Conservation (phyloP, 1,284 basidiomycete species). For the Xanthoconium separans region DNA sequence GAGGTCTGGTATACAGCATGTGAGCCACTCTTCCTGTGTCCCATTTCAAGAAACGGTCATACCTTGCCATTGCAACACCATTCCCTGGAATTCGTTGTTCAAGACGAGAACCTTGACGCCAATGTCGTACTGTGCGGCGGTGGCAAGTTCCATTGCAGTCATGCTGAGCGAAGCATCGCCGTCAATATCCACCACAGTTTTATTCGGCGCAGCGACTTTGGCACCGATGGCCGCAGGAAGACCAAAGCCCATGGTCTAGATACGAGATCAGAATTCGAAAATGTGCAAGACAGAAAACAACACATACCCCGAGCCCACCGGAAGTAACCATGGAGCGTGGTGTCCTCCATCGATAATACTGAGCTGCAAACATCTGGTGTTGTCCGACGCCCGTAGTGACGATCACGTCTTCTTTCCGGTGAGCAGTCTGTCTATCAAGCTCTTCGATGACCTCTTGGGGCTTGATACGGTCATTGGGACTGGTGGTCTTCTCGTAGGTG, state of each 20-base stretch:
- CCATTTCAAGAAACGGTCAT: slow-evolving; percentile 18
- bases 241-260: slow-evolving; percentile 95
- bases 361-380: slow-evolving; percentile 99
- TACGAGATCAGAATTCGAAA: slow-evolving; percentile 4
- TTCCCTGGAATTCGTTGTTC: slow-evolving; percentile 97
- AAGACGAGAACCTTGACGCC: slow-evolving; percentile 91
- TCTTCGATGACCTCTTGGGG: slow-evolving; percentile 97
- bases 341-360: slow-evolving; percentile 88
- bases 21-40: background rate
- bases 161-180: slow-evolving; percentile 98
- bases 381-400: slow-evolving; percentile 96
- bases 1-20: slow-evolving; percentile 59
- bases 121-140: slow-evolving; percentile 88
- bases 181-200: slow-evolving; percentile 95
- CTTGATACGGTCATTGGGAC: slow-evolving; percentile 75
- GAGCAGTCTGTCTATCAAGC: slow-evolving; percentile 73
- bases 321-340: slow-evolving; percentile 92
- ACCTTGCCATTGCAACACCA: slow-evolving; percentile 99
- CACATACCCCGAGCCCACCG: slow-evolving; percentile 89
- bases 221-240: slow-evolving; percentile 93
- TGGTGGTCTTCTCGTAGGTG: slow-evolving; percentile 70
- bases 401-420: slow-evolving; percentile 85
- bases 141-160: slow-evolving; percentile 99
- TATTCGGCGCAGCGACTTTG: slow-evolving; percentile 93
- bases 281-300: background rate